A percentile compares a stretch with the other conserved stretches of the same genome.
Conservation (phyloP, 306 rosid genomes). For the Medicago arabica region DNA sequence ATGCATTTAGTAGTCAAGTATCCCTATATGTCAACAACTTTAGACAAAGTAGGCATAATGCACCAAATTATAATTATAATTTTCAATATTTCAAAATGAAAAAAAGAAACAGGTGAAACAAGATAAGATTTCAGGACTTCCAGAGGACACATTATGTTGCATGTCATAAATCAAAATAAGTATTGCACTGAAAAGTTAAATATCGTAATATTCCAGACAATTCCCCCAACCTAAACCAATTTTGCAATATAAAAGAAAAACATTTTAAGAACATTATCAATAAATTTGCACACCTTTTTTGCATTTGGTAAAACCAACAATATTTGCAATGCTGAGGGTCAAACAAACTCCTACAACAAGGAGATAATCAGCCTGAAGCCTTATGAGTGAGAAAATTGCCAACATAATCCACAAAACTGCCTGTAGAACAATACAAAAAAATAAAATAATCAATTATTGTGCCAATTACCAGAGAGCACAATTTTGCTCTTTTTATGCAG, state of each 20-base stretch:
- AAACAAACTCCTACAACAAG: constrained; percentile 94
- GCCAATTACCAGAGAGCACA: background rate
- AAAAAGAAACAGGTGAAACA: constrained; percentile 20
- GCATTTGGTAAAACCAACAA: constrained; percentile 96
- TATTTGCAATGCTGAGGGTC: constrained; percentile 93
- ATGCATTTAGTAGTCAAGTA: constrained; percentile 6
- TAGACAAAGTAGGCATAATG: background rate
- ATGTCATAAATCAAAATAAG: background rate
- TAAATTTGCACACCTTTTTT: constrained; percentile 72
- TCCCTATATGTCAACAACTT: background rate
- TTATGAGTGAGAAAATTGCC: constrained; percentile 90
- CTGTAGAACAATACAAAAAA: constrained; percentile 50
- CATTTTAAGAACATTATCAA: constrained; percentile 31
- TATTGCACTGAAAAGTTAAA: constrained; percentile 7
- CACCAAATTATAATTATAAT: background rate
- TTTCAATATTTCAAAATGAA: constrained; percentile 19
- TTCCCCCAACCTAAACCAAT: constrained; percentile 1
- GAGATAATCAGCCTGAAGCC: constrained; percentile 98
- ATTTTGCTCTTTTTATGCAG: background rate
- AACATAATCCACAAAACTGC: constrained; percentile 82
- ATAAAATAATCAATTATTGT: constrained; percentile 24
- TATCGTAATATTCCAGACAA: background rate
- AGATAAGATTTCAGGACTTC: constrained; percentile 16
- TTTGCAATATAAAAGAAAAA: constrained; percentile 10
- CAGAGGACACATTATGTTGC: background rate